Evolutionary conservation across 257 asterid genomes (phyloP), one percentile per base, ranked within the genome.

Genomic region (Nicotiana noctiflora): DNA sequence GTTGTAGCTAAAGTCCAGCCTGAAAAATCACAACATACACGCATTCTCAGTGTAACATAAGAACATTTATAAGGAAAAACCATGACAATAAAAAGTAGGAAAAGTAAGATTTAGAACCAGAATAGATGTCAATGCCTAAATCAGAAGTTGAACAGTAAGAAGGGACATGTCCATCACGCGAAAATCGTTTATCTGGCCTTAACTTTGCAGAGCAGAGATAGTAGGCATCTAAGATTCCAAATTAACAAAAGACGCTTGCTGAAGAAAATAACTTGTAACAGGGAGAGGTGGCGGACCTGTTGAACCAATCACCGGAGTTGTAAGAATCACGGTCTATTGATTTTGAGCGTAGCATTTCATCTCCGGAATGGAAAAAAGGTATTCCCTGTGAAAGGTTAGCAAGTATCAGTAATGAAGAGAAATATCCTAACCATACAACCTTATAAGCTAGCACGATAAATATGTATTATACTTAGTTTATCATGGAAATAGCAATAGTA

Each of bases 251-350:
- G 18, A n/a, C 29, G 6, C 34, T 76, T 29, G 79, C 64, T 44
- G 25, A 82, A 32, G 18, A 49, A 82, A 79, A 79, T 57, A n/a
- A 76, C 60, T 65, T 46, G 66, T 55, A 79, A 60, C 17, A n/a
- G 77, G 83, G 29, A 60, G 8, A 19, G 68, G 65, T 17, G 84
- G 53, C 37, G 76, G 79, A 92, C 98, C 97, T 93, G 90, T 95
- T 95, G 91, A 95, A 95, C 99, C 99, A 95, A 89, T 95, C 98
- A 78, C 99, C 96, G 56, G 99, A 95, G 81, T 95, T 95, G 85
- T 95, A 95, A 11, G 99, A 95, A 86, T 95, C 99, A 76, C 98
- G 99, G 67, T 95, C 99, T 80, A 93, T 86, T 29, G 99, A 95
- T 87, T 95, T 95, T 76, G 99, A 95, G 64, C 99, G 99, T 81